Conservation (phyloP, 169 alveolate genomes). For the Plasmodium gallinaceum region DNA sequence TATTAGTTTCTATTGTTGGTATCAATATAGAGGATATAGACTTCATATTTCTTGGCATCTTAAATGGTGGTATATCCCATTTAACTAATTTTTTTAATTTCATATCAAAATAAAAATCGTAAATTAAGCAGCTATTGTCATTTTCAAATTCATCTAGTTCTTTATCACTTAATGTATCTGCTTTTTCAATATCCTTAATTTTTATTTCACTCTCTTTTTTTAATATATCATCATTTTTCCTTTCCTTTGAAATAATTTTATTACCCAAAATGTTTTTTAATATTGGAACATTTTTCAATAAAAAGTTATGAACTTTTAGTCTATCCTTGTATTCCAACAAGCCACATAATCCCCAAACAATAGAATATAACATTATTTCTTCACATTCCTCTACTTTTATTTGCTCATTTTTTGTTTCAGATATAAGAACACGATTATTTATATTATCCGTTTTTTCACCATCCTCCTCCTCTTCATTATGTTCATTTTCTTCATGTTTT, state of each 20-base stretch:
- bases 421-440: constrained; percentile 7
- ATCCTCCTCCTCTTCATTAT: constrained; percentile 20
- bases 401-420: constrained; percentile 50
- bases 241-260: background rate
- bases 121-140: constrained; percentile 76
- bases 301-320: constrained; percentile 58
- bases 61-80: constrained; percentile 92
- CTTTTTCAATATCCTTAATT: background rate
- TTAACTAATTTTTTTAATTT: constrained; percentile 85
- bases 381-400: constrained; percentile 74
- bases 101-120: constrained; percentile 79
- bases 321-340: constrained; percentile 51
- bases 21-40: constrained; percentile 92
- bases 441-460: constrained; percentile 32
- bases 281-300: constrained; percentile 49
- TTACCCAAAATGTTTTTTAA: constrained; percentile 9
- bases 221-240: background rate
- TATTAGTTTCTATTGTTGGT: constrained; percentile 95
- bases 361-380: constrained; percentile 65
- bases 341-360: constrained; percentile 77
- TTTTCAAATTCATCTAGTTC: constrained; percentile 81
- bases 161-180: background rate
- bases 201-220: background rate
- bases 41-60: constrained; percentile 87
- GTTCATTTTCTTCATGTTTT: constrained; percentile 10